Percentiles rank a stretch among this genome's conserved stretches.
phyloP scores from a whole-genome alignment of 2,329 filamentous ascomycete species.

The Hysterium pulicare region DNA sequence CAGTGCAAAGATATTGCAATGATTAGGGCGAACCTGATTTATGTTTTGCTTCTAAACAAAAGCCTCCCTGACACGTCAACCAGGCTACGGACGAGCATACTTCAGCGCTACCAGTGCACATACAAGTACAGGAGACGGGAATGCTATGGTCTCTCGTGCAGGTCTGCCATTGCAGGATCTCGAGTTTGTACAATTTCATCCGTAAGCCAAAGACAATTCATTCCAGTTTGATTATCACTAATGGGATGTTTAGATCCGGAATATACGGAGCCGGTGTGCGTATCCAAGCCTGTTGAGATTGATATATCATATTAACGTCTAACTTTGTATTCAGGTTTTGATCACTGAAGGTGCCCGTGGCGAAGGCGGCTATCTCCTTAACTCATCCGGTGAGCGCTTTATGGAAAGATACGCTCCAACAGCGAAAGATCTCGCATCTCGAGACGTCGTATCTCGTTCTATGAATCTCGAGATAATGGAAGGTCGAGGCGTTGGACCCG shows the following conservation, averaged over 20 bases:
- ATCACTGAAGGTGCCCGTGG: constrained; percentile 51
- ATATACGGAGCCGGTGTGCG: constrained; percentile 50
- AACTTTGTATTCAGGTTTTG: constrained; percentile 29
- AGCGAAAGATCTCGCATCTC: constrained; percentile 48
- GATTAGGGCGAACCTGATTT: too few relatives aligned
- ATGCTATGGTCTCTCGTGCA: constrained; percentile 49
- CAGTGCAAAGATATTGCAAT: too few relatives aligned
- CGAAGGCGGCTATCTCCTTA: constrained; percentile 51
- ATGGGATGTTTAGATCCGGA: too few relatives aligned
- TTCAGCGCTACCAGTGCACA: constrained; percentile 50
- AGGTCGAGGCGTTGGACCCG: constrained; percentile 44
- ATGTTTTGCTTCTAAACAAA: too few relatives aligned
- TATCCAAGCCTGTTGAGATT: constrained; percentile 1
- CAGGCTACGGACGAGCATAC: constrained; percentile 49
- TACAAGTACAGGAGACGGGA: constrained; percentile 50
- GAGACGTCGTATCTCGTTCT: constrained; percentile 47
- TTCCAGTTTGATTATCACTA: too few relatives aligned
- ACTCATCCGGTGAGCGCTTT: constrained; percentile 47
- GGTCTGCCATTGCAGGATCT: constrained; percentile 50
- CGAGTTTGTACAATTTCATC: constrained; percentile 53
- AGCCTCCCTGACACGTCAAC: too few relatives aligned
- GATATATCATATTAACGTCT: too few relatives aligned
- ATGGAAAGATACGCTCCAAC: constrained; percentile 53
- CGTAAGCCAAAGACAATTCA: too few relatives aligned
- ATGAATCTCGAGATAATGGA: constrained; percentile 51